These are phyloP conservation scores for Alopecurus myosuroides DNA, from an alignment of 176 grass and related monocot genomes.

Conservation along the genomic window DNA sequence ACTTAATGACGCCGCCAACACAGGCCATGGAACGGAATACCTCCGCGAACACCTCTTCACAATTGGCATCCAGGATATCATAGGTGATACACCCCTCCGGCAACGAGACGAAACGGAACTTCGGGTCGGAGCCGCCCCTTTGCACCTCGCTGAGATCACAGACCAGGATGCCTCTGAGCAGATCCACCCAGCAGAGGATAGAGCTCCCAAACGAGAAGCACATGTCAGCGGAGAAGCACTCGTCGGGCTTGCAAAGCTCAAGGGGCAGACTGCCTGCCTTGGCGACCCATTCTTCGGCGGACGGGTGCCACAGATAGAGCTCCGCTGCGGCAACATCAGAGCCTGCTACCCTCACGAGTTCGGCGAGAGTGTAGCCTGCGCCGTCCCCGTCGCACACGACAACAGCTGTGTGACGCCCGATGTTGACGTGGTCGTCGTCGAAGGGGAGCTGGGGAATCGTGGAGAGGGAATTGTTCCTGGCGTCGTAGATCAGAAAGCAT, in stretches of 20 bases:
- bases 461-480: not conserved
- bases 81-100: not conserved
- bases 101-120: not conserved
- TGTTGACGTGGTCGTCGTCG: fast-evolving
- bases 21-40: not conserved
- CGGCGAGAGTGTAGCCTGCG: not conserved
- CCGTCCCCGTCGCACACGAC: not conserved
- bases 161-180: not conserved
- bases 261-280: not conserved
- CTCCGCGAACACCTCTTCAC: not conserved
- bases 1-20: not conserved
- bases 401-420: not conserved
- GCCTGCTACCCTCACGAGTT: not conserved
- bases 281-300: not conserved
- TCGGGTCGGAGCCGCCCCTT: not conserved
- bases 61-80: not conserved
- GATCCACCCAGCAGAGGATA: constrained; percentile 12
- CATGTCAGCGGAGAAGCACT: not conserved
- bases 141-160: not conserved
- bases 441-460: not conserved
- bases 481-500: not conserved
- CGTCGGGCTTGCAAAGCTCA: not conserved
- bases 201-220: not conserved
- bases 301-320: not conserved
- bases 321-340: not conserved